Percentiles rank a stretch among this genome's conserved stretches.
Conservation (phyloP, 345 rosid genomes). For the Aquilaria malaccensis region DNA sequence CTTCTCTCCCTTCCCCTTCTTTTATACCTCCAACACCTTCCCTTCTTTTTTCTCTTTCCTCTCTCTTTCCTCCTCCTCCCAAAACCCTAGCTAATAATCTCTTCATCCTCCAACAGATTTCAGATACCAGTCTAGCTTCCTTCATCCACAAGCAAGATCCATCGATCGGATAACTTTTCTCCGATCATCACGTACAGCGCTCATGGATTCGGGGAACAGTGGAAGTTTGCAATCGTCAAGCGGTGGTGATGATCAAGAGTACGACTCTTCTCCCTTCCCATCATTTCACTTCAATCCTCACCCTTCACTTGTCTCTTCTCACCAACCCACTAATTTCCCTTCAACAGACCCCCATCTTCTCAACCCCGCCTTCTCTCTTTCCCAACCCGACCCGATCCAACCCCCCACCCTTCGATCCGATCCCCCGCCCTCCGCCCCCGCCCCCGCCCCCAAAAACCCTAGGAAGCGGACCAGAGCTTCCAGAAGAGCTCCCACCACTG, state of each 20-base stretch:
- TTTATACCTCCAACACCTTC: constrained; percentile 10
- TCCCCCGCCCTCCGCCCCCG: constrained; percentile 8
- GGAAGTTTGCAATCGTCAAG: constrained; percentile 73
- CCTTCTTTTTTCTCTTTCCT: constrained; percentile 16
- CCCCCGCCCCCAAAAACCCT: constrained; percentile 38
- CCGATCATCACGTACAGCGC: background rate
- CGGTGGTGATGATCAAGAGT: constrained; percentile 55
- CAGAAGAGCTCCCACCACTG: constrained; percentile 83
- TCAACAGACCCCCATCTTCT: constrained; percentile 18
- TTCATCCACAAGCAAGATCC: background rate
- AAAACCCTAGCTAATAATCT: constrained; percentile 33
- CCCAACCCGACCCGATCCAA: constrained; percentile 22
- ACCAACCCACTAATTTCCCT: constrained; percentile 21
- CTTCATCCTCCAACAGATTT: too few species aligned
- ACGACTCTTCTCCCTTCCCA: constrained; percentile 30
- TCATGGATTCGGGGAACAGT: constrained; percentile 81
- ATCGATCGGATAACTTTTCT: too few species aligned
- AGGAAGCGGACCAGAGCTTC: constrained; percentile 87
- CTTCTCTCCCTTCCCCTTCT: constrained; percentile 8
- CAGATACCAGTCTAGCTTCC: constrained; percentile 1
- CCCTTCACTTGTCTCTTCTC: constrained; percentile 23
- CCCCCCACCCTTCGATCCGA: constrained; percentile 12
- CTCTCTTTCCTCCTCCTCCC: constrained; percentile 19
- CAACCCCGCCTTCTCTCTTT: constrained; percentile 23
- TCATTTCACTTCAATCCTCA: constrained; percentile 15